Base-by-base conservation (phyloP, 2,329 filamentous ascomycete species). In the Monilinia fructigena region DNA sequence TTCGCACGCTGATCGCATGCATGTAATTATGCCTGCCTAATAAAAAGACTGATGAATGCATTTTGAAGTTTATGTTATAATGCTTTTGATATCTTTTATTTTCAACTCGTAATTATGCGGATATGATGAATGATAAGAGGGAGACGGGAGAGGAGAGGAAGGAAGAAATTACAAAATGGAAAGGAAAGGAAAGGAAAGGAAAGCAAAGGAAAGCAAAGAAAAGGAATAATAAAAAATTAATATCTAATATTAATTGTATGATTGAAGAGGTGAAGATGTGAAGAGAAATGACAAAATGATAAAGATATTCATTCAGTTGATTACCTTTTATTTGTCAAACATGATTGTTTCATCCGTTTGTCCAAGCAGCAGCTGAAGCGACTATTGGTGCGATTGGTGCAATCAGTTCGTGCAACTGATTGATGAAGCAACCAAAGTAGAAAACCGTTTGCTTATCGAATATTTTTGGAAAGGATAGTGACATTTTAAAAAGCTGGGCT, bases 1-100 rank as follows among this genome's bases (percentile, higher is more conserved):
- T 53, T 58, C 20, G 20, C 28, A 55, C 26, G 16, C 31, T 45
- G 52, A 56, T 58, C 26, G 40, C 18, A 47, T 55, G 14, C 12
- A 28, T 38, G 55, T 40, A 20, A 61, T 35, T 23, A 48, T 48
- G n/a, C 47, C 7, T 38, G 48, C 55, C 55, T 20, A 35, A 20
- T 5, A 61, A 8, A 26, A 53, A 47, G 26, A 47, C 53, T 3
- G 55, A n/a, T 3, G 63, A 55, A 18, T 47, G 47, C 63, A 66
- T 66, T 31, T 10, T 61, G 48, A 35, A 26, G 10, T 28, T 50
- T 20, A 10, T 38, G 14, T 35, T 50, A 4, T 38, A 11, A 35
- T 23, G 12, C 7, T 40, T 23, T 56, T 20, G 40, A 58, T 47
- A 35, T 4, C 28, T 54, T 53, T 20, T 23, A 48, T 26, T 4